Percentiles rank a stretch among this genome's conserved stretches.
These are phyloP conservation scores for Mytilinidion resinicola DNA, from an alignment of 495 filamentous ascomycete species.

Conservation along the genomic window DNA sequence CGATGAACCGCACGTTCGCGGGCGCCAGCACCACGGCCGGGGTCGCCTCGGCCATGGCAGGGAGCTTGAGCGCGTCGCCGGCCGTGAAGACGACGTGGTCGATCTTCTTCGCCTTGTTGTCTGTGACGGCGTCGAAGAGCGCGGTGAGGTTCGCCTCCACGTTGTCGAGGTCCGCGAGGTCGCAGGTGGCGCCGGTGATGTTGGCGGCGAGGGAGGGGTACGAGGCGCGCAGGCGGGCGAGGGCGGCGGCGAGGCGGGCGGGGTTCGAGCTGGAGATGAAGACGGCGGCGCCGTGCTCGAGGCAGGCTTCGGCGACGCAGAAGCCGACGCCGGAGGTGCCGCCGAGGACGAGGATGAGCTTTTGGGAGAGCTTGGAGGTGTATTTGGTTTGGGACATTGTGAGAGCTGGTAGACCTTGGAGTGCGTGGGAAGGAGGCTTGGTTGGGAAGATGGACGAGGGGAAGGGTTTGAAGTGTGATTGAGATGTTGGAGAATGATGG, in stretches of 20 bases:
- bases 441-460: too few relatives aligned
- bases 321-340: conserved; percentile 27
- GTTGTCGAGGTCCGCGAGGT: conserved; percentile 42
- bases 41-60: conserved; percentile 37
- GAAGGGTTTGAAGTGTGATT: too few relatives aligned
- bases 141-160: conserved; percentile 43
- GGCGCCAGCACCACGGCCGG: conserved; percentile 18
- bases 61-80: conserved; percentile 40
- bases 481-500: too few relatives aligned
- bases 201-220: conserved; percentile 33
- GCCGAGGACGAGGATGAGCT: conserved; percentile 21
- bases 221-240: conserved; percentile 34
- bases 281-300: conserved; percentile 42
- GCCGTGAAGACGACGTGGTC: conserved; percentile 62
- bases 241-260: conserved; percentile 37
- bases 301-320: conserved; percentile 15
- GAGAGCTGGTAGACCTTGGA: neutral
- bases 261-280: conserved; percentile 49
- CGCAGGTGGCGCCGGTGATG: conserved; percentile 43
- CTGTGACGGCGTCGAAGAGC: conserved; percentile 40
- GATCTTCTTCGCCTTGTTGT: conserved; percentile 33
- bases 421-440: too few relatives aligned
- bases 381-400: conserved; percentile 1
- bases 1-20: conserved; percentile 43
- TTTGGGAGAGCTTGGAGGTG: neutral